Base-by-base conservation (phyloP, 371 early-diverging fungal species). In the Gilbertella persicaria region DNA sequence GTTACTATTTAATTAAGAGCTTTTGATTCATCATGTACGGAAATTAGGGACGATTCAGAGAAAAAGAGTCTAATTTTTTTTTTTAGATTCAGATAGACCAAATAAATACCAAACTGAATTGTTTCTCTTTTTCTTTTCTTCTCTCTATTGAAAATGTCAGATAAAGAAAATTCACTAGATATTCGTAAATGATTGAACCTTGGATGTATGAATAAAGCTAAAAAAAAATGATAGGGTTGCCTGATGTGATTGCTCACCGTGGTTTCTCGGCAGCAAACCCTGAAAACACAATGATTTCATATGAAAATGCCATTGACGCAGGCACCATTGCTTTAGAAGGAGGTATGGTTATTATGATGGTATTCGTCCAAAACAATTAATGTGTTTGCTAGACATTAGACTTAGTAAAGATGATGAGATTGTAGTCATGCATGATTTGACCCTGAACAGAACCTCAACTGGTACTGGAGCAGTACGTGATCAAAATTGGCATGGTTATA, bases 341-440 rank as follows among this genome's bases (percentile, higher is more conserved):
- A 57, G 85, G 82, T 82, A 68, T 50, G 41, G 5, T 38, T 38
- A 38, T 38, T 38, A 13, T 5, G 5, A 38, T 38, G n/a, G n/a
- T 49, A 33, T 30, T 7, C 12, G 30, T 21, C 26, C 23, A 44
- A 10, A 45, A 8, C n/a, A 7, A 36, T 38, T 26, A 21, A 37
- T 17, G 8, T 41, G 19, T 25, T 35, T 17, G 2, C 17, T 54
- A 79, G 85, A 86, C 62, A 78, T 86, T 39, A 80, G 82, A 33
- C 45, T 85, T 21, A 83, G 79, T 21, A 68, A 73, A 41, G 87
- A 87, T 61, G 76, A 76, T 16, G 80, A 83, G 42, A 70, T 87
- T 48, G 66, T 85, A 26, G 78, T 87, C 66, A 75, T 87, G 78
- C 87, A 87, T 56, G 87, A 87, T 44, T 61, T 69, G 16, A 69